phyloP scores from a whole-genome alignment of 2,329 filamentous ascomycete genomes.

The Hypoxylon sp. region DNA sequence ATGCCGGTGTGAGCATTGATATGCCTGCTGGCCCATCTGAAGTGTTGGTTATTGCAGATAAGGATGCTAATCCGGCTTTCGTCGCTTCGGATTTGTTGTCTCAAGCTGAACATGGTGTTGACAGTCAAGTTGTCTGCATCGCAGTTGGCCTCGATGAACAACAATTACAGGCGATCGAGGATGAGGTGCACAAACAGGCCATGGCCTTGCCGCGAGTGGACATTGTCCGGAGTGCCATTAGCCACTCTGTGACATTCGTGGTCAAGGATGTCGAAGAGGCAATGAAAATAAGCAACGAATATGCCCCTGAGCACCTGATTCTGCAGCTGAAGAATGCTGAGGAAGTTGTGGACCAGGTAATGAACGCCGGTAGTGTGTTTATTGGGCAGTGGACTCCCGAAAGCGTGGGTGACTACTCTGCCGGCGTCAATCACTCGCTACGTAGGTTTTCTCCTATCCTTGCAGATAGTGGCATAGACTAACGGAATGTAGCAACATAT shows the following conservation, averaged over 20 bases:
- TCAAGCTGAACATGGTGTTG: conserved; percentile 96
- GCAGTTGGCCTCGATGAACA: conserved; percentile 82
- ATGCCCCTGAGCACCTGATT: conserved; percentile 97
- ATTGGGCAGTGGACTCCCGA: conserved; percentile 97
- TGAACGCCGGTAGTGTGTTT: conserved; percentile 97
- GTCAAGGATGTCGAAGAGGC: conserved; percentile 80
- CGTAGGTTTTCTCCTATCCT: conserved; percentile 74
- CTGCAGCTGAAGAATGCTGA: conserved; percentile 87
- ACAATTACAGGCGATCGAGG: conserved; percentile 86
- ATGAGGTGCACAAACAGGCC: conserved; percentile 90
- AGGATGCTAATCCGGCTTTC: conserved; percentile 89
- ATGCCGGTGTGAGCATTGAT: conserved; percentile 94
- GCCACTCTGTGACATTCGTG: conserved; percentile 89
- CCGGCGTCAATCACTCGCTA: conserved; percentile 96
- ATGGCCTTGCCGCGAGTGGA: conserved; percentile 89
- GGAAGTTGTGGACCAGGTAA: conserved; percentile 80
- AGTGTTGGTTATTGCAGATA: conserved; percentile 95
- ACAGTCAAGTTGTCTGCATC: conserved; percentile 94
- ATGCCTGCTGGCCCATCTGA: conserved; percentile 98
- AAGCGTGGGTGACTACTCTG: conserved; percentile 97
- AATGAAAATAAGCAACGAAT: conserved; percentile 88
- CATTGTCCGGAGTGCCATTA: conserved; percentile 91
- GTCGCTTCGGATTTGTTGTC: conserved; percentile 95
- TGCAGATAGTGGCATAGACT: conserved; percentile 15
- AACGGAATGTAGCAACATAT: conserved; percentile 80